Conservation (phyloP, 2,329 filamentous ascomycete species). For the Lecanicillium sp. region DNA sequence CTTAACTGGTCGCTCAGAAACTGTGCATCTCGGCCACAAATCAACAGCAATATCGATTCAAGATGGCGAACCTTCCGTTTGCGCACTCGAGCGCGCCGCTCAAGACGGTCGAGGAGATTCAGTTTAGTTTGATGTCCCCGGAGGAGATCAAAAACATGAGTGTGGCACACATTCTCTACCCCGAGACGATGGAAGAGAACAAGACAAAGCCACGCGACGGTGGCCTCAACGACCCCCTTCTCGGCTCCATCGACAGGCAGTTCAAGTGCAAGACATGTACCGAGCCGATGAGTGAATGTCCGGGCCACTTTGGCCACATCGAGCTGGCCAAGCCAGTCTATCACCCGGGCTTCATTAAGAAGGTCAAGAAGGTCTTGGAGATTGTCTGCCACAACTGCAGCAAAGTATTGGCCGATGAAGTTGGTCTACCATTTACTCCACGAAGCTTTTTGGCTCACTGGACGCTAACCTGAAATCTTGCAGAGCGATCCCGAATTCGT, state of each 20-base stretch:
- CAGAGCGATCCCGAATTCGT: conserved; percentile 80
- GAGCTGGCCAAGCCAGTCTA: conserved; percentile 95
- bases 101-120: conserved; percentile 97
- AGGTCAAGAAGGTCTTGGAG: conserved; percentile 98
- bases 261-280: conserved; percentile 96
- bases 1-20: conserved; percentile 13
- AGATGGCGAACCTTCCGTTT: conserved; percentile 89
- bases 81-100: conserved; percentile 89
- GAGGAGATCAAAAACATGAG: conserved; percentile 99
- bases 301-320: conserved; percentile 97
- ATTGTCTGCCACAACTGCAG: conserved; percentile 99
- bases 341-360: conserved; percentile 92
- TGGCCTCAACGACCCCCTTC: conserved; percentile 89
- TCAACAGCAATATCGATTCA: conserved; percentile 31
- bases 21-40: conserved; percentile 6
- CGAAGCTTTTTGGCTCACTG: conserved; percentile 44
- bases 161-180: conserved; percentile 90
- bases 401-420: conserved; percentile 94
- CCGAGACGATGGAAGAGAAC: conserved; percentile 99
- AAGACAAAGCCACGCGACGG: conserved; percentile 83
- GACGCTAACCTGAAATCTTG: conserved; percentile 52
- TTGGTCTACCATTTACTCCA: conserved; percentile 63
- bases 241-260: conserved; percentile 92
- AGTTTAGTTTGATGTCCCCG: conserved; percentile 94
- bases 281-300: conserved; percentile 91